A percentile compares a stretch with the other conserved stretches of the same genome.
These are phyloP conservation scores for Paspalum vaginatum DNA, from an alignment of 176 grass and related monocot genomes.

Conservation along the genomic window DNA sequence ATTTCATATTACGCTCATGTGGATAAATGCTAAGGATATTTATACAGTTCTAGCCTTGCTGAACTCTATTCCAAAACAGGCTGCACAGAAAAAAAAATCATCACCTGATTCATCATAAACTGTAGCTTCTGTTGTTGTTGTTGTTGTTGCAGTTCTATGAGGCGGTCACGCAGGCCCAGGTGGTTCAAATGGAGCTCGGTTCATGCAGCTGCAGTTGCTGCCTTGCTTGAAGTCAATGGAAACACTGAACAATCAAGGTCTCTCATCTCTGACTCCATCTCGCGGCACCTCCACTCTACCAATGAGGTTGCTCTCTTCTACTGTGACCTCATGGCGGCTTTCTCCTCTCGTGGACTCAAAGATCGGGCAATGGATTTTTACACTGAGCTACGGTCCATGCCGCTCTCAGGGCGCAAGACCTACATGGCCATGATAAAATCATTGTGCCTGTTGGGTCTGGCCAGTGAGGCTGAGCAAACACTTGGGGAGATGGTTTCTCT, in stretches of 20 bases:
- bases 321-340: slow-evolving; percentile 75
- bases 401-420: slow-evolving; percentile 38
- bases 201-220: slow-evolving; percentile 56
- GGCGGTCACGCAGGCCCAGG: slow-evolving; percentile 58
- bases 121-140: background rate
- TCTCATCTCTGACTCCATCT: slow-evolving; percentile 57
- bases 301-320: slow-evolving; percentile 62
- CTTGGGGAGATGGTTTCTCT: slow-evolving; percentile 62
- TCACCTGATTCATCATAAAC: background rate
- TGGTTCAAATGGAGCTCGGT: slow-evolving; percentile 90
- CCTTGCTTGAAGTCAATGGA: slow-evolving; percentile 60
- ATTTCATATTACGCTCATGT: background rate
- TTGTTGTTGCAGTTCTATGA: slow-evolving; percentile 61
- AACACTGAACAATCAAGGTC: slow-evolving; percentile 49
- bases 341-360: slow-evolving; percentile 69
- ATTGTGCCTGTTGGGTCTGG: slow-evolving; percentile 67
- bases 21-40: background rate
- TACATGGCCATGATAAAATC: slow-evolving; percentile 68
- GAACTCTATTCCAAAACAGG: background rate
- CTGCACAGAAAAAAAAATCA: background rate
- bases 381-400: slow-evolving; percentile 44
- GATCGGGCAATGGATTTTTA: slow-evolving; percentile 54
- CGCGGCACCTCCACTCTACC: slow-evolving; percentile 46
- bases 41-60: background rate
- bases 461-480: slow-evolving; percentile 66